Evolutionary conservation across 306 rosid species (phyloP).

Genomic region (Acacia confusa): DNA sequence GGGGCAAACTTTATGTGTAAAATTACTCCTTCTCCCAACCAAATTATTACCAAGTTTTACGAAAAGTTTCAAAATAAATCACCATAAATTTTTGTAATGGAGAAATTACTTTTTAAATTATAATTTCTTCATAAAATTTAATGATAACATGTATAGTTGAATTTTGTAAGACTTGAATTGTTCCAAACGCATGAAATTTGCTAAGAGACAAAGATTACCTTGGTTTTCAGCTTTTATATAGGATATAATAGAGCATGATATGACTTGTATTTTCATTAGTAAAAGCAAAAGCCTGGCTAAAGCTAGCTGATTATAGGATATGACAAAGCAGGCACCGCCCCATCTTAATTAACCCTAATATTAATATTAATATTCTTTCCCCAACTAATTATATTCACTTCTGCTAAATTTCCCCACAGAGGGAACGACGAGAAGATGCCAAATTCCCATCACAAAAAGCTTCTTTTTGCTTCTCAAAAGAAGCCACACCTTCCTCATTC

Average conservation of each 20-base stretch:
- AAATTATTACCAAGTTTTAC: too few relatives aligned
- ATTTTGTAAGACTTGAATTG: neutral
- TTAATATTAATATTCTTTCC: neutral
- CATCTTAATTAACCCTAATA: conserved; percentile 4
- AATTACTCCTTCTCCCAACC: too few relatives aligned
- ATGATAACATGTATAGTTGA: too few relatives aligned
- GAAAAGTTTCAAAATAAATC: too few relatives aligned
- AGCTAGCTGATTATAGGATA: neutral
- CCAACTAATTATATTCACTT: conserved; percentile 19
- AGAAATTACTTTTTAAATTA: too few relatives aligned
- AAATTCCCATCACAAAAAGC: conserved; percentile 56
- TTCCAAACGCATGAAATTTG: neutral
- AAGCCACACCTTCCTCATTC: conserved; percentile 46
- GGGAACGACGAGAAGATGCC: conserved; percentile 59
- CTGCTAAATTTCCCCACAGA: conserved; percentile 21
- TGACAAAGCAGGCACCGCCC: conserved; percentile 54
- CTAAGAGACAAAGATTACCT: neutral
- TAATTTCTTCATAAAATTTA: too few relatives aligned
- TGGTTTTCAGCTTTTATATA: neutral
- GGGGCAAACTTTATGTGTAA: too few relatives aligned
- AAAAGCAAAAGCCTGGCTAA: conserved; percentile 20
- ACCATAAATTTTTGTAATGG: too few relatives aligned
- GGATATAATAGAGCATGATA: neutral
- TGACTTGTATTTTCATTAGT: conserved; percentile 25
- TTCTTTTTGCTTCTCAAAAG: conserved; percentile 44